These are phyloP conservation scores for Roridomyces roridus DNA, from an alignment of 768 basidiomycete genomes.

Conservation along the genomic window DNA sequence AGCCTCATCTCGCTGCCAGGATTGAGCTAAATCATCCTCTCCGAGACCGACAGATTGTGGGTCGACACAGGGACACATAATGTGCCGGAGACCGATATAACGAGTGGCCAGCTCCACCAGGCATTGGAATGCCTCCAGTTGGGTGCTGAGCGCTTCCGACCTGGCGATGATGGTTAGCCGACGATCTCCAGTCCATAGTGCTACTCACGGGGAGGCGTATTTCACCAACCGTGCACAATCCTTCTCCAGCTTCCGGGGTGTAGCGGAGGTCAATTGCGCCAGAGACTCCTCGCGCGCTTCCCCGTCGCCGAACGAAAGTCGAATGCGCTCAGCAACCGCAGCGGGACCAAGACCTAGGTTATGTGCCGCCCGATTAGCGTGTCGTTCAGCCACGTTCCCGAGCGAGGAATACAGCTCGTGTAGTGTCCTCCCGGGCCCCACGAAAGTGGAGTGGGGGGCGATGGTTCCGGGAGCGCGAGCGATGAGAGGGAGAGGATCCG, in stretches of 20 bases:
- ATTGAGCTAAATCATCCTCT: background rate
- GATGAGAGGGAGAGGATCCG: too few species aligned
- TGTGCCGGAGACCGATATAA: background rate
- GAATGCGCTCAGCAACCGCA: background rate
- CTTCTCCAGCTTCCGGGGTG: background rate
- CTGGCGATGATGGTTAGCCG: too few species aligned
- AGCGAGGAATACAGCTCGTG: background rate
- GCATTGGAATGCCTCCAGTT: slow-evolving; percentile 1
- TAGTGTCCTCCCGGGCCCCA: background rate
- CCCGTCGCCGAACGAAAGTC: background rate
- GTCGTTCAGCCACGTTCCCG: background rate
- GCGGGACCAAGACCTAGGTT: slow-evolving; percentile 4
- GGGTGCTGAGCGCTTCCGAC: background rate
- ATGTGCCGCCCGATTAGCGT: slow-evolving; percentile 1
- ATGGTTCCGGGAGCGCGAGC: too few species aligned
- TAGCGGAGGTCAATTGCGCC: background rate
- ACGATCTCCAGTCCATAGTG: too few species aligned
- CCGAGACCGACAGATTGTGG: background rate
- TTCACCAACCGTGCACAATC: slow-evolving; percentile 1
- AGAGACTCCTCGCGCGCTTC: background rate
- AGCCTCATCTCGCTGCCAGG: background rate
- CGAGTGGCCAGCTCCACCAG: background rate
- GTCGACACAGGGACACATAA: background rate
- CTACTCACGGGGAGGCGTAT: slow-evolving; percentile 10
- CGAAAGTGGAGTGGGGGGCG: too few species aligned